Conservation (phyloP, 306 rosid species). For the Sesbania bispinosa region DNA sequence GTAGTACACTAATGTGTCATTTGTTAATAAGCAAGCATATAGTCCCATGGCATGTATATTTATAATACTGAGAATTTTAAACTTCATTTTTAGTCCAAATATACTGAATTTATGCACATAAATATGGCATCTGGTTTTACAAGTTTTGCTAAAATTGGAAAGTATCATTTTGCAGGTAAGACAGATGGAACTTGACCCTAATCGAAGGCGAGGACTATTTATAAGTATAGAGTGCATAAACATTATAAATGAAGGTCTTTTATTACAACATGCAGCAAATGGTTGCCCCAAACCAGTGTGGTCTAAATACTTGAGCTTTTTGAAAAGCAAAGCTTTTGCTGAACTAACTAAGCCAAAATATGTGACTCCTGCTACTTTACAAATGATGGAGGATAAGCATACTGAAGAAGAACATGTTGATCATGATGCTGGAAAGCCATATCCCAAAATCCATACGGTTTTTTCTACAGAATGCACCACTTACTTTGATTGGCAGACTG, state of each 20-base stretch:
- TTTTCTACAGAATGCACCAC: constrained; percentile 91
- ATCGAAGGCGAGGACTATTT: constrained; percentile 56
- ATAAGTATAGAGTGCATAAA: constrained; percentile 79
- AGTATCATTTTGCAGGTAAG: constrained; percentile 51
- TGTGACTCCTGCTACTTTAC: constrained; percentile 64
- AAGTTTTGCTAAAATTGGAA: constrained; percentile 15
- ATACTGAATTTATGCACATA: not conserved
- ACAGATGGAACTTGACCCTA: constrained; percentile 58
- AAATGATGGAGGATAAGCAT: constrained; percentile 57
- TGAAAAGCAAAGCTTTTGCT: constrained; percentile 77
- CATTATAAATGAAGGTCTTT: constrained; percentile 81
- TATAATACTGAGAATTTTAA: constrained; percentile 7
- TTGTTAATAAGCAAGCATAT: not conserved
- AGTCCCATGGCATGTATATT: not conserved
- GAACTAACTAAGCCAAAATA: constrained; percentile 74
- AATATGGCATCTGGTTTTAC: not conserved
- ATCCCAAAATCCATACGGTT: constrained; percentile 82
- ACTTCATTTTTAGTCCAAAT: not conserved
- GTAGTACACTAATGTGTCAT: not conserved
- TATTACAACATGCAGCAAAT: constrained; percentile 72
- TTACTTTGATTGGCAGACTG: constrained; percentile 98
- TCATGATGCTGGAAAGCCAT: constrained; percentile 38
- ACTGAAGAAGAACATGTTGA: constrained; percentile 26
- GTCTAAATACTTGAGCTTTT: constrained; percentile 86
- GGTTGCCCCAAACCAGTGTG: constrained; percentile 81